Percentiles rank a stretch among this genome's conserved stretches.
Evolutionary conservation across 805 yeast species (phyloP).

Genomic region (Jamesozyma hellenica): DNA sequence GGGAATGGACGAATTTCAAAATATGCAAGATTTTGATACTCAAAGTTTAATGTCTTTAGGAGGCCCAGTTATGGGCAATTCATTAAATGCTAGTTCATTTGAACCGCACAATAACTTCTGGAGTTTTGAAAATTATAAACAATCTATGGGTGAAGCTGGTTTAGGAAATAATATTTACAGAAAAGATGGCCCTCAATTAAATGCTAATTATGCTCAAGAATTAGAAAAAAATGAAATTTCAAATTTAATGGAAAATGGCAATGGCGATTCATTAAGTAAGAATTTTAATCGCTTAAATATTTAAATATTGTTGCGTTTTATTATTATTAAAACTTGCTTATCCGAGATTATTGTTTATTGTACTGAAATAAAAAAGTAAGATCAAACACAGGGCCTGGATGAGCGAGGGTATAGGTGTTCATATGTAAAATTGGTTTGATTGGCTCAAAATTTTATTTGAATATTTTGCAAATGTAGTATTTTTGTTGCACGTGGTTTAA

Average conservation of each 20-base stretch:
- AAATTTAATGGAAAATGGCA: background rate
- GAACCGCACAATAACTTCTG: conserved; percentile 17
- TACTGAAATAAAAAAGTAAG: too few species aligned
- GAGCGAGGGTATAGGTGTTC: too few species aligned
- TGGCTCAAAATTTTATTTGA: too few species aligned
- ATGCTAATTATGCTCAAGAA: conserved; percentile 16
- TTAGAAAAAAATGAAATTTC: conserved; percentile 9
- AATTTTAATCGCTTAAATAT: conserved; percentile 2
- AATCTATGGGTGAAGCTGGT: background rate
- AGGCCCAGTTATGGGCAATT: conserved; percentile 14
- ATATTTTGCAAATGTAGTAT: too few species aligned
- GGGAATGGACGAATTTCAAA: conserved; percentile 13
- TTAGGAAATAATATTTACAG: conserved; percentile 7
- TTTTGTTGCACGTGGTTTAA: too few species aligned
- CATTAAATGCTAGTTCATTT: conserved; percentile 13
- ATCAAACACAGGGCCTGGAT: too few species aligned
- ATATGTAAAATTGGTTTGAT: too few species aligned
- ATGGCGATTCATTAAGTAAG: background rate
- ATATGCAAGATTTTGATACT: conserved; percentile 23
- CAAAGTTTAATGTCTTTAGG: conserved; percentile 29
- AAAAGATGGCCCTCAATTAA: conserved; percentile 8
- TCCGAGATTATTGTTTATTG: too few species aligned
- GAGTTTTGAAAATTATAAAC: conserved; percentile 10
- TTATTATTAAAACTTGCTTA: too few species aligned
- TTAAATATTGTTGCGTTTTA: background rate